A percentile compares a stretch with the other conserved stretches of the same genome.
Evolutionary conservation across 2,329 filamentous ascomycete genomes (phyloP).

Genomic region (Diaporthe destruens): DNA sequence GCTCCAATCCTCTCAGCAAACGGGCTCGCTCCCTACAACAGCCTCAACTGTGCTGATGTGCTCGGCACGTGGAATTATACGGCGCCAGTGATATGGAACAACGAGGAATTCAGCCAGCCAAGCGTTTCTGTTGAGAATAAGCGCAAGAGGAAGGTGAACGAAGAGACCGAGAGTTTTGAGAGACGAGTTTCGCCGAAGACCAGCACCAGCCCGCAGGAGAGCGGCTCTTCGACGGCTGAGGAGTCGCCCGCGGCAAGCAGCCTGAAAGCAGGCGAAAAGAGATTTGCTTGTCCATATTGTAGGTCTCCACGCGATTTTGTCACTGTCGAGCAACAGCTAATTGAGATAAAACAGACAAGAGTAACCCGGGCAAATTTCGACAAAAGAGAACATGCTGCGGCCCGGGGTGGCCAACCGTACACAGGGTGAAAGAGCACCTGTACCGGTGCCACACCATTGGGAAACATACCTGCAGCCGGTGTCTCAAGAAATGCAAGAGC

Average conservation of each 20-base stretch:
- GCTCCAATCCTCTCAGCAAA: constrained; percentile 30
- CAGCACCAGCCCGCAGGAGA: constrained; percentile 26
- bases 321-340: background rate
- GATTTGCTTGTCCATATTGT: constrained; percentile 42
- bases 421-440: constrained; percentile 42
- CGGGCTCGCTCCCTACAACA: constrained; percentile 16
- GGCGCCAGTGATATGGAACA: constrained; percentile 38
- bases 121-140: constrained; percentile 28
- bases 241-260: constrained; percentile 30
- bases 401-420: constrained; percentile 42
- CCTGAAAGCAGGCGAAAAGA: constrained; percentile 34
- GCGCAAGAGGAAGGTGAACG: constrained; percentile 38
- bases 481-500: constrained; percentile 40
- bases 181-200: constrained; percentile 40
- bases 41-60: constrained; percentile 38
- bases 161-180: constrained; percentile 14
- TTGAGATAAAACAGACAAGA: constrained; percentile 33
- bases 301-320: background rate
- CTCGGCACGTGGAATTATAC: constrained; percentile 40
- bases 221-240: constrained; percentile 31
- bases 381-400: constrained; percentile 43
- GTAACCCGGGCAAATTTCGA: constrained; percentile 40
- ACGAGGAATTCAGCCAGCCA: background rate
- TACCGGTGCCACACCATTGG: constrained; percentile 43
- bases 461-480: constrained; percentile 42